A percentile compares a stretch with the other conserved stretches of the same genome.
Conservation (phyloP, 192 early-diverging fungal genomes). For the Chytriomyces sp. region DNA sequence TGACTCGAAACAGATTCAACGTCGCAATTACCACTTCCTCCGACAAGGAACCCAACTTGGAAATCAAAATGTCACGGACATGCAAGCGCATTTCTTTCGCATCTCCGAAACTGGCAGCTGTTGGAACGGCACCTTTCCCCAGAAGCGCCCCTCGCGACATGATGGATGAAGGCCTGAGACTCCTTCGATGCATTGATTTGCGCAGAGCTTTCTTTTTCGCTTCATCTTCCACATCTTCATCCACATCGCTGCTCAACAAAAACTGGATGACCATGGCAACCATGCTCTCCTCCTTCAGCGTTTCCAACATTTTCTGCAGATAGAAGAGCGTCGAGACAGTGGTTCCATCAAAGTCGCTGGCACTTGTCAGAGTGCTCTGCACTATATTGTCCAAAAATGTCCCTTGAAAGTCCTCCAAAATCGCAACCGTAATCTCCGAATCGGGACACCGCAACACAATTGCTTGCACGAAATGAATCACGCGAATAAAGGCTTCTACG, state of each 20-base stretch:
- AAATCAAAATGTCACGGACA: slow-evolving; percentile 73
- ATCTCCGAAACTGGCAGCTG: neutral
- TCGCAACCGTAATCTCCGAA: slow-evolving; percentile 56
- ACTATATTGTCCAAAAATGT: slow-evolving; percentile 87
- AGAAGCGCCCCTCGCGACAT: slow-evolving; percentile 5
- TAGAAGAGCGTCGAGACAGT: slow-evolving; percentile 89
- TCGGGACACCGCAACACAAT: slow-evolving; percentile 74
- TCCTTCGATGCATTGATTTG: slow-evolving; percentile 26
- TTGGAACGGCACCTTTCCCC: neutral
- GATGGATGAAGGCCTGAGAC: slow-evolving; percentile 17
- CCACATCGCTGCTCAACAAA: slow-evolving; percentile 64
- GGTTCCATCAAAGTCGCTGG: slow-evolving; percentile 90
- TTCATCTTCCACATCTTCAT: slow-evolving; percentile 49
- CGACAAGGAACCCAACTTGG: slow-evolving; percentile 85
- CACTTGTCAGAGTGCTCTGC: slow-evolving; percentile 81
- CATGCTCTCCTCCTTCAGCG: slow-evolving; percentile 70
- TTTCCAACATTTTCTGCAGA: slow-evolving; percentile 80
- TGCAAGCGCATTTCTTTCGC: slow-evolving; percentile 41
- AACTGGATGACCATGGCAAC: slow-evolving; percentile 77
- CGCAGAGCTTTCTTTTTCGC: slow-evolving; percentile 25
- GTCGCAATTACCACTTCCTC: slow-evolving; percentile 84
- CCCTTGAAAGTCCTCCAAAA: slow-evolving; percentile 72
- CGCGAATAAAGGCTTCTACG: slow-evolving; percentile 69
- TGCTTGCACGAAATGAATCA: slow-evolving; percentile 76
- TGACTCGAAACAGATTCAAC: slow-evolving; percentile 74